Evolutionary conservation across 2,329 filamentous ascomycete genomes (phyloP), one percentile per base, ranked within the genome.

Genomic region (Ramularia collo-cygni): DNA sequence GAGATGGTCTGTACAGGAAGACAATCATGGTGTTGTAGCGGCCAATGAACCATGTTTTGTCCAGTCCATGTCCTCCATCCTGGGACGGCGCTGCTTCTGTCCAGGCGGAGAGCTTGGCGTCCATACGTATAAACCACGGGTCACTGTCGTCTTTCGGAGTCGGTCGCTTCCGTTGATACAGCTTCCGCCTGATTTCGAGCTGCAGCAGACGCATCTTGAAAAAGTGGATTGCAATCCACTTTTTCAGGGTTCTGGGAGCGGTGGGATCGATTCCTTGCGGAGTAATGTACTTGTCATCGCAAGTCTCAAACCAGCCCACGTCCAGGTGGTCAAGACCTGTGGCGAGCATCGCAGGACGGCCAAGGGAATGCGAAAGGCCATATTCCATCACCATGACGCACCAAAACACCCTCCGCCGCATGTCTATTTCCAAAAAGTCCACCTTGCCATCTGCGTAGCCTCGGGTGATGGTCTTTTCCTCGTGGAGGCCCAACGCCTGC

Each of bases 171-270:
- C 81, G 83, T 53, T 94, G 82, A 59, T 98, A 96, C 1, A 96
- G 69, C 5, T 80, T 82, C 42, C 88, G 77, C 42, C 88, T 76
- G 30, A 95, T 92, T 63, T 96, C 90, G 10, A 89, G 78, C 60
- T 95, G 89, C 9, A 89, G 69, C 42, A 93, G 64, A 40, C 87
- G 76, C 86, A 95, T 93, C 58, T 85, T 90, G 68, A 88, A 88
- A 55, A 94, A 92, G 60, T 98, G 90, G 46, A 95, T 88, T 2
- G 87, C 82, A 17, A 94, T 81, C 54, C 85, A 77, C 62, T 98
- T 98, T 58, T 85, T 86, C 51, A 89, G 74, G 27, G 85, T 86
- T 2, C 77, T 72, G 0, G 80, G 74, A 15, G 78, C 67, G 42
- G 95, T 83, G 0, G 80, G 74, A 15, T 79, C 67, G 41, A 95